phyloP scores from a whole-genome alignment of 1,284 basidiomycete genomes.

The Spongispora temasekensis region DNA sequence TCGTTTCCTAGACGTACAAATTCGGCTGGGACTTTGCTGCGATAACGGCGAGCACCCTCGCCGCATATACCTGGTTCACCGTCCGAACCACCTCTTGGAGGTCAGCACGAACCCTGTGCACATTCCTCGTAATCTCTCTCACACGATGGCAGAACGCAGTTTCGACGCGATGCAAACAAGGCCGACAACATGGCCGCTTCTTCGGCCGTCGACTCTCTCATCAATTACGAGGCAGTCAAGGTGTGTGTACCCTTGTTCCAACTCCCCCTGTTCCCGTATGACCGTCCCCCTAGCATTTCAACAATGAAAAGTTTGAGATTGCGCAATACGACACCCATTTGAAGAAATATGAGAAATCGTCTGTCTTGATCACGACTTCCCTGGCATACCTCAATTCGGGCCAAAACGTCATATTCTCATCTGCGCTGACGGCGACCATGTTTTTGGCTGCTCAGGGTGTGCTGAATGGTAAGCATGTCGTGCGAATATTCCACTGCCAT shows the following conservation, averaged over 20 bases:
- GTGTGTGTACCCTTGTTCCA: slow-evolving; percentile 41
- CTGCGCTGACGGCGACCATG: slow-evolving; percentile 94
- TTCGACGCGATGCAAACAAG: slow-evolving; percentile 93
- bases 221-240: slow-evolving; percentile 99
- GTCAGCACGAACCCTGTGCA: slow-evolving; percentile 41
- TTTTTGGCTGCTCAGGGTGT: slow-evolving; percentile 95
- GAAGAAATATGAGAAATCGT: slow-evolving; percentile 86
- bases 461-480: slow-evolving; percentile 63
- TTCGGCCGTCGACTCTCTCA: slow-evolving; percentile 90
- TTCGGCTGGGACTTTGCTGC: slow-evolving; percentile 97
- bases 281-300: slow-evolving; percentile 75
- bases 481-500: too few relatives aligned
- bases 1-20: slow-evolving; percentile 76
- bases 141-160: slow-evolving; percentile 70
- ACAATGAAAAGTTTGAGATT: slow-evolving; percentile 93
- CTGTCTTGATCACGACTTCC: slow-evolving; percentile 94
- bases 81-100: slow-evolving; percentile 95
- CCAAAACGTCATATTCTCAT: slow-evolving; percentile 95
- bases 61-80: slow-evolving; percentile 96
- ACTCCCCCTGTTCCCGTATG: background rate
- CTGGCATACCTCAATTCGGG: slow-evolving; percentile 94
- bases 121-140: background rate
- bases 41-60: slow-evolving; percentile 85
- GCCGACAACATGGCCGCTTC: slow-evolving; percentile 97
- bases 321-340: slow-evolving; percentile 92